Percentiles rank a stretch among this genome's conserved stretches.
Evolutionary conservation across 2,329 filamentous ascomycete genomes (phyloP).

Genomic region (Exophiala oligosperma): DNA sequence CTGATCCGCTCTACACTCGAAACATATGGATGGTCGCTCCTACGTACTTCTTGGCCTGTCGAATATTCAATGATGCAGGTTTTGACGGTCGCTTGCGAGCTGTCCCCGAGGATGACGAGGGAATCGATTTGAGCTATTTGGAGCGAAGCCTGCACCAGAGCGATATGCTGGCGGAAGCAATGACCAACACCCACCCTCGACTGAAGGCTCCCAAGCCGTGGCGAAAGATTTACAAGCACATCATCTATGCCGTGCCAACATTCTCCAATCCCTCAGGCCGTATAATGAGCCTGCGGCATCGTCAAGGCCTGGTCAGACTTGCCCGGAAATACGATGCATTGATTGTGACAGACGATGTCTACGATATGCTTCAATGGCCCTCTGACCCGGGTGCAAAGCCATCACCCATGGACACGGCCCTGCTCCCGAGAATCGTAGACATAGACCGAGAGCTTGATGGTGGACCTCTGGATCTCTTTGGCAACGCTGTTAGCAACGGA

Average conservation of each 20-base stretch:
- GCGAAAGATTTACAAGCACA: conserved; percentile 78
- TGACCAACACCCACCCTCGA: conserved; percentile 46
- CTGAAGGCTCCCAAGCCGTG: conserved; percentile 60
- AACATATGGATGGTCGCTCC: conserved; percentile 79
- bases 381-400: conserved; percentile 26
- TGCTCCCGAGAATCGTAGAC: conserved; percentile 73
- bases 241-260: conserved; percentile 86
- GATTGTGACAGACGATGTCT: conserved; percentile 88
- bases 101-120: conserved; percentile 79
- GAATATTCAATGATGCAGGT: conserved; percentile 78
- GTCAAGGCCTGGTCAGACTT: conserved; percentile 69
- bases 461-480: conserved; percentile 64
- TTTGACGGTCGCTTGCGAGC: conserved; percentile 67
- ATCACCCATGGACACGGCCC: conserved; percentile 40
- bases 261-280: conserved; percentile 86
- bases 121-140: conserved; percentile 67
- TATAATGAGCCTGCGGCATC: conserved; percentile 70
- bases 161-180: conserved; percentile 45
- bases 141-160: conserved; percentile 51
- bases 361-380: conserved; percentile 86
- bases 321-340: conserved; percentile 79
- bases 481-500: conserved; percentile 81
- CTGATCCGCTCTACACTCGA: conserved; percentile 72
- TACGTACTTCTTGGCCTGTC: conserved; percentile 76
- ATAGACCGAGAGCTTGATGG: conserved; percentile 69